These are phyloP conservation scores for Parsonsia alboflavescens DNA, from an alignment of 257 asterid genomes.

Conservation along the genomic window DNA sequence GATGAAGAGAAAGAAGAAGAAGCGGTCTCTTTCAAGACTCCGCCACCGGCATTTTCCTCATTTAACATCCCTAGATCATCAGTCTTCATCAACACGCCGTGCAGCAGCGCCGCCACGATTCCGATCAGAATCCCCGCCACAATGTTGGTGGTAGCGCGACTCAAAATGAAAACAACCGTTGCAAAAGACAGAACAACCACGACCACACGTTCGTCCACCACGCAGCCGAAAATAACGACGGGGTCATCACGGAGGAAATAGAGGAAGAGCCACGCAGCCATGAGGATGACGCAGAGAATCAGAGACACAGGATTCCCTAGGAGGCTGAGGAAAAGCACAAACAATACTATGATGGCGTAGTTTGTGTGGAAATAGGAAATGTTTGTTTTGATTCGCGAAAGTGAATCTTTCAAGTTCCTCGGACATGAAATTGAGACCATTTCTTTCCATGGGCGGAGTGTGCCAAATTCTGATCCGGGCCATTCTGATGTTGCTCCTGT, in stretches of 20 bases:
- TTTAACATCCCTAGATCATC: slow-evolving; percentile 22
- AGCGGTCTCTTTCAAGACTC: slow-evolving; percentile 23
- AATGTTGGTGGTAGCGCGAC: slow-evolving; percentile 23
- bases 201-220: slow-evolving; percentile 32
- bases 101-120: slow-evolving; percentile 21
- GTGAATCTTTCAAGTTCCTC: slow-evolving; percentile 19
- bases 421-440: slow-evolving; percentile 33
- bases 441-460: slow-evolving; percentile 41
- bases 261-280: slow-evolving; percentile 33
- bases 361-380: slow-evolving; percentile 37
- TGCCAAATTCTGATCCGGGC: slow-evolving; percentile 25
- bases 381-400: slow-evolving; percentile 31
- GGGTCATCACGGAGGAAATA: slow-evolving; percentile 39
- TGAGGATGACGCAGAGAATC: slow-evolving; percentile 23
- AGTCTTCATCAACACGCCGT: slow-evolving; percentile 30
- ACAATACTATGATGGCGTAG: slow-evolving; percentile 28
- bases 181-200: slow-evolving; percentile 23
- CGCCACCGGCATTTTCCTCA: slow-evolving; percentile 10
- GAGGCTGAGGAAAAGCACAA: slow-evolving; percentile 31
- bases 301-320: slow-evolving; percentile 37
- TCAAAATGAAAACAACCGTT: slow-evolving; percentile 29
- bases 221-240: slow-evolving; percentile 22
- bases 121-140: slow-evolving; percentile 22
- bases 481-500: slow-evolving; percentile 13
- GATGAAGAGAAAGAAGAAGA: slow-evolving; percentile 22